These are phyloP conservation scores for Corrigiola litoralis DNA, from an alignment of 179 eudicot species.

Conservation along the genomic window DNA sequence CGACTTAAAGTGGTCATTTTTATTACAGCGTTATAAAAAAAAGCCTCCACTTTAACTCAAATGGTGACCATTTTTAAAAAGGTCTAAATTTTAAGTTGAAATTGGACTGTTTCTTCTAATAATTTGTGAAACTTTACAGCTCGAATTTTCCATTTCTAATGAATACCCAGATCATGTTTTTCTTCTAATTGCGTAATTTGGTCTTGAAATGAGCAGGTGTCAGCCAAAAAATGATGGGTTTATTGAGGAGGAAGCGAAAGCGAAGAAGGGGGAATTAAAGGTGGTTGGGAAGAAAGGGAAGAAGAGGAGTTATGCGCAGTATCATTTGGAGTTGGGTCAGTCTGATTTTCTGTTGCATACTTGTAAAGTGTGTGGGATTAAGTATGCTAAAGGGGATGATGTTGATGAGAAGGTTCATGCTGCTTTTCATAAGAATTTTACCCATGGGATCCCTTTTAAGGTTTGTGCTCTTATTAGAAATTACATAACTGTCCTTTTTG, in stretches of 20 bases:
- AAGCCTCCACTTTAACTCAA: too few relatives aligned
- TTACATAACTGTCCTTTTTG: too few relatives aligned
- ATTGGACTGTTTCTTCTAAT: too few relatives aligned
- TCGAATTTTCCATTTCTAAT: not conserved
- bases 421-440: slow-evolving; percentile 67
- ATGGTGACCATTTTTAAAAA: too few relatives aligned
- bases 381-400: slow-evolving; percentile 64
- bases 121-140: too few relatives aligned
- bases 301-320: slow-evolving; percentile 84
- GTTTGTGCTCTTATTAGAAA: slow-evolving; percentile 15
- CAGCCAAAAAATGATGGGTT: slow-evolving; percentile 10
- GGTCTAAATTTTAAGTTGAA: too few relatives aligned
- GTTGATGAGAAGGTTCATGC: slow-evolving; percentile 66
- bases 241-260: slow-evolving; percentile 16
- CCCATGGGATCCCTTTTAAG: slow-evolving; percentile 78
- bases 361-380: slow-evolving; percentile 68
- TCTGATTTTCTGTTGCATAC: slow-evolving; percentile 79
- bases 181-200: not conserved
- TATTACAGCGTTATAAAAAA: too few relatives aligned
- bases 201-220: not conserved
- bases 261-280: slow-evolving; percentile 9
- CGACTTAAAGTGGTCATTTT: too few relatives aligned
- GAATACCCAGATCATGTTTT: not conserved
- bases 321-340: slow-evolving; percentile 85
- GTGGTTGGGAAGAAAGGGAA: slow-evolving; percentile 25